Base-by-base conservation (phyloP, 2,329 filamentous ascomycete species). In the Diplodia scrobiculata region DNA sequence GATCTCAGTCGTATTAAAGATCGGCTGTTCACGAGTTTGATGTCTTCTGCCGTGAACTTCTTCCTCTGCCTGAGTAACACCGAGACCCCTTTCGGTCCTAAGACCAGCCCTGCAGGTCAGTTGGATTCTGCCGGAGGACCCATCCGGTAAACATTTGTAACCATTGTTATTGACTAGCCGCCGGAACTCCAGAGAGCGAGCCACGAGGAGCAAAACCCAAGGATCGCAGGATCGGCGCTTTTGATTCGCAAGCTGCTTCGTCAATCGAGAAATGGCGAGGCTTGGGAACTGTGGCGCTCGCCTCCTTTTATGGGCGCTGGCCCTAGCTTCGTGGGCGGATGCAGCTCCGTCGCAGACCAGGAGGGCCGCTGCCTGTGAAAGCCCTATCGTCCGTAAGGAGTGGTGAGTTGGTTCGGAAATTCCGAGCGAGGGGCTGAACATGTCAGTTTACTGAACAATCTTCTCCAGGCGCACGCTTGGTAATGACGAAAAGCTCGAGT, bases 401-500 rank as follows among this genome's bases (percentile, higher is more conserved):
- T 65, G 62, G 62, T 65, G 36, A 17, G 62, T 64, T 51, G 19
- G 27, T 38, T 51, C 48, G 38, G 25, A 32, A 38, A 5, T 38
- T 3, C 59, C 36, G 36, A 58, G 53, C 29, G 19, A 19, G 1
- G 14, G 19, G 9, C 29, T 52, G 21, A 45, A 45, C 54, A n/a
- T 45, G 47, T 48, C 36, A 53, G 34, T 19, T 19, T 32, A 32
- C 29, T 32, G 6, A 32, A 32, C 29, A 32, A 6, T 21, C 62
- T 52, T 38, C 17, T 36, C 53, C 55, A 74, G 72, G 72, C 69
- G 70, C 29, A 53, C 68, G 3, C 68, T 77, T 2, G 71, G 69
- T 0, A 69, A 70, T 9, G 36, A 47, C 19, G 74, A 77, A 60
- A 74, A 71, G 67, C 75, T 73, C 63, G 67, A 72, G 2, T 78